A percentile compares a stretch with the other conserved stretches of the same genome.
Conservation (phyloP, 768 basidiomycete species). For the Strobilomyces confusus region DNA sequence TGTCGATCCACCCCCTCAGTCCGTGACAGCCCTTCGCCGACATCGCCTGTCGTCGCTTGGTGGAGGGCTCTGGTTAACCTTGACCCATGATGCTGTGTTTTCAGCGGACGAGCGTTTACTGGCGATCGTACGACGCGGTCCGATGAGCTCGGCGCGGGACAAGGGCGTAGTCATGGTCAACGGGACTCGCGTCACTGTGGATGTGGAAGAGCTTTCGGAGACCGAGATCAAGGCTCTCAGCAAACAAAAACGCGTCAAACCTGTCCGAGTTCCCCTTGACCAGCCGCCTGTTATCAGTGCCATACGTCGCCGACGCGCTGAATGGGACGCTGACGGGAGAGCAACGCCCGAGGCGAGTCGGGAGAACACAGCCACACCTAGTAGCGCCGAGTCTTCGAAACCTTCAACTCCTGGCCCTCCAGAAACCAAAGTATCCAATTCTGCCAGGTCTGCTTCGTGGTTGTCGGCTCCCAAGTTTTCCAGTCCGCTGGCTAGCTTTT, state of each 20-base stretch:
- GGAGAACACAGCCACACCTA: conserved; percentile 8
- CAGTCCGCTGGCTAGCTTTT: conserved; percentile 67
- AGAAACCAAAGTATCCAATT: conserved; percentile 12
- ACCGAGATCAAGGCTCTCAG: conserved; percentile 78
- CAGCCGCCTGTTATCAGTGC: conserved; percentile 81
- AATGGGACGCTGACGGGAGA: conserved; percentile 62
- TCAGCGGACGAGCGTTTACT: conserved; percentile 73
- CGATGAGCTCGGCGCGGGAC: conserved; percentile 57
- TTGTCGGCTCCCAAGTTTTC: conserved; percentile 61
- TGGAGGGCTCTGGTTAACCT: conserved; percentile 91
- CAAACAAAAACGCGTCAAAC: conserved; percentile 84
- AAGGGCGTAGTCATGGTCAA: conserved; percentile 87
- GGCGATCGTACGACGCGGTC: conserved; percentile 70
- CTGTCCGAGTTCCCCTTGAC: conserved; percentile 84
- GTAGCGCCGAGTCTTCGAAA: conserved; percentile 17
- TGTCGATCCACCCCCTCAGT: conserved; percentile 87
- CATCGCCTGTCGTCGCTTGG: conserved; percentile 84
- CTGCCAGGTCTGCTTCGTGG: conserved; percentile 36
- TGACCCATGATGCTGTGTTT: conserved; percentile 81
- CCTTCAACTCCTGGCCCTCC: conserved; percentile 20
- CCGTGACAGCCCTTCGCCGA: conserved; percentile 76
- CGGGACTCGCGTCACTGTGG: conserved; percentile 77
- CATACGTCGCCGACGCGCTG: conserved; percentile 63
- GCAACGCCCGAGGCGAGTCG: conserved; percentile 16
- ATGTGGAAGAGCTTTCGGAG: conserved; percentile 85